phyloP scores from a whole-genome alignment of 2,329 filamentous ascomycete genomes.

The Stemphylium beticola region DNA sequence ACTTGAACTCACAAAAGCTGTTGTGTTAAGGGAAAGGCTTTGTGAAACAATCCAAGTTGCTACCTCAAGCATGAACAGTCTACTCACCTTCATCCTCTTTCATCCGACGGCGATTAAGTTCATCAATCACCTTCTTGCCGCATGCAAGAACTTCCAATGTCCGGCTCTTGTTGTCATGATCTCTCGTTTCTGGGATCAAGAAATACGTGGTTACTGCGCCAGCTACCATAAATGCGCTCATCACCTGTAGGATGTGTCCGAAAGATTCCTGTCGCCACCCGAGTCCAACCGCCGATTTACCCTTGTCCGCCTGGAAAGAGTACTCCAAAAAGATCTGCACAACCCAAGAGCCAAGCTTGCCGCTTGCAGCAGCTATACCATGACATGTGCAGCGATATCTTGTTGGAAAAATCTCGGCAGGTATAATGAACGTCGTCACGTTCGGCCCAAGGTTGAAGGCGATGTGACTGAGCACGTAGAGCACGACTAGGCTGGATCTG shows the following conservation, averaged over 20 bases:
- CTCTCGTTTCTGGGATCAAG: slow-evolving; percentile 42
- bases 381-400: slow-evolving; percentile 61
- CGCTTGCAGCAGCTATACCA: slow-evolving; percentile 60
- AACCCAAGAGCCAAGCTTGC: slow-evolving; percentile 60
- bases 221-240: slow-evolving; percentile 45
- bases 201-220: slow-evolving; percentile 42
- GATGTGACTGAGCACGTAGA: slow-evolving; percentile 44
- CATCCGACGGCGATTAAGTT: slow-evolving; percentile 35
- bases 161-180: slow-evolving; percentile 41
- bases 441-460: slow-evolving; percentile 47
- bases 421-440: slow-evolving; percentile 52
- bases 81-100: slow-evolving; percentile 32
- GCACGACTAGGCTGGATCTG: slow-evolving; percentile 35
- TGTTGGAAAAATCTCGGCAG: slow-evolving; percentile 64
- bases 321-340: slow-evolving; percentile 50
- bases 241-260: slow-evolving; percentile 40
- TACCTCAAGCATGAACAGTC: too few species aligned
- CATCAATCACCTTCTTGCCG: slow-evolving; percentile 40
- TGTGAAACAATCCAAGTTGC: too few species aligned
- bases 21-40: too few species aligned
- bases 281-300: background rate
- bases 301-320: slow-evolving; percentile 29
- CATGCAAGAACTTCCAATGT: slow-evolving; percentile 42
- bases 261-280: slow-evolving; percentile 15
- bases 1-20: background rate